phyloP scores from a whole-genome alignment of 345 rosid species.

The Excoecaria agallocha region DNA sequence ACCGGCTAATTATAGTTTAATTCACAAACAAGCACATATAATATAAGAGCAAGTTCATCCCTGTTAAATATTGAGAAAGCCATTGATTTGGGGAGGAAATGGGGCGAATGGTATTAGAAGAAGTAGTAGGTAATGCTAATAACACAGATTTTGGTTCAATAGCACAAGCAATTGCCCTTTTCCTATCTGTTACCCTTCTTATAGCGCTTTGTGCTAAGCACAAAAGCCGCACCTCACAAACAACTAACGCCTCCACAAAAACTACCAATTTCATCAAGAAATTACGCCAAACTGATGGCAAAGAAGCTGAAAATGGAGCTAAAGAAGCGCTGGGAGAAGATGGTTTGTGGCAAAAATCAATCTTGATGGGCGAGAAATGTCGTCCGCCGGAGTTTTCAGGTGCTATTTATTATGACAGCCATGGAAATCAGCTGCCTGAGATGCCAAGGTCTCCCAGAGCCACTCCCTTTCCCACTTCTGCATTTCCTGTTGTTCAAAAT shows the following conservation, averaged over 20 bases:
- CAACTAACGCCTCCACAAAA: neutral
- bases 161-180: slow-evolving; percentile 16
- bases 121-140: neutral
- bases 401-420: slow-evolving; percentile 17
- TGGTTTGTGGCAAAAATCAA: slow-evolving; percentile 20
- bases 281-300: neutral
- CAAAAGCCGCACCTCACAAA: neutral
- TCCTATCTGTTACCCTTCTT: slow-evolving; percentile 22
- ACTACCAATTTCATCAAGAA: slow-evolving; percentile 2
- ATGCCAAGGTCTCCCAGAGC: slow-evolving; percentile 22
- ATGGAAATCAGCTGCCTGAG: slow-evolving; percentile 13
- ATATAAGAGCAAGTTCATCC: too few species aligned
- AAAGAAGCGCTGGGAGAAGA: neutral
- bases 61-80: too few species aligned
- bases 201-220: slow-evolving; percentile 30
- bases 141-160: neutral
- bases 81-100: slow-evolving; percentile 10
- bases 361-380: slow-evolving; percentile 20
- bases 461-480: neutral
- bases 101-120: slow-evolving; percentile 9
- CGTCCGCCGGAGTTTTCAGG: slow-evolving; percentile 22
- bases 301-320: neutral
- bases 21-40: too few species aligned
- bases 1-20: too few species aligned
- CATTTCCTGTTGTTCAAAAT: slow-evolving; percentile 8